phyloP scores from a whole-genome alignment of 208 protist species.

The Leishmania tarentolae region DNA sequence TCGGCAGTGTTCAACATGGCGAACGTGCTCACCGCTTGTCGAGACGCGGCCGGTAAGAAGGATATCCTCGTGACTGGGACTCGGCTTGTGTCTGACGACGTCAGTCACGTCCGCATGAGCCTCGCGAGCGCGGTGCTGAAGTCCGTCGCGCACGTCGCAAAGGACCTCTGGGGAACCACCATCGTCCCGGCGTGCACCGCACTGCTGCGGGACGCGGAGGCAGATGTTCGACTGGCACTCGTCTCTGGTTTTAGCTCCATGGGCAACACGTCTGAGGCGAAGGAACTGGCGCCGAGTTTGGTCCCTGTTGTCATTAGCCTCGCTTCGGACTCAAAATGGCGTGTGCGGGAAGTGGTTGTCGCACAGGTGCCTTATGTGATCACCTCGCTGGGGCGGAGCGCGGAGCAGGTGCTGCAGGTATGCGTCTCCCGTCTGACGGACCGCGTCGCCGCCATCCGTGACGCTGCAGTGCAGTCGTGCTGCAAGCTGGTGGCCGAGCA shows the following conservation, averaged over 20 bases:
- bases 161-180: slow-evolving; percentile 73
- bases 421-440: slow-evolving; percentile 80
- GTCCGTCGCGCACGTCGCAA: slow-evolving; percentile 73
- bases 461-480: slow-evolving; percentile 81
- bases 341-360: slow-evolving; percentile 85
- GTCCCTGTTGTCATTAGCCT: slow-evolving; percentile 83
- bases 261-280: slow-evolving; percentile 82
- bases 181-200: slow-evolving; percentile 81
- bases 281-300: slow-evolving; percentile 82
- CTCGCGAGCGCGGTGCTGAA: slow-evolving; percentile 84
- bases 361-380: slow-evolving; percentile 86
- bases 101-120: slow-evolving; percentile 81
- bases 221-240: slow-evolving; percentile 84
- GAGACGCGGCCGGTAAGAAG: slow-evolving; percentile 56
- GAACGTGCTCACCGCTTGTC: slow-evolving; percentile 58
- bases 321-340: slow-evolving; percentile 85
- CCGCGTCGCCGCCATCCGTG: slow-evolving; percentile 86
- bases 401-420: slow-evolving; percentile 80
- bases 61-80: slow-evolving; percentile 80
- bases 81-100: slow-evolving; percentile 71
- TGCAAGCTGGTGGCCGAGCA: slow-evolving; percentile 76
- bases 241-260: slow-evolving; percentile 88
- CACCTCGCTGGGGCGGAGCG: slow-evolving; percentile 65
- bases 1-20: slow-evolving; percentile 86
- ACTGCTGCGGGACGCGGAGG: slow-evolving; percentile 77